Conservation (phyloP, 1,139 yeast species). For the Arxiozyma bovina region DNA sequence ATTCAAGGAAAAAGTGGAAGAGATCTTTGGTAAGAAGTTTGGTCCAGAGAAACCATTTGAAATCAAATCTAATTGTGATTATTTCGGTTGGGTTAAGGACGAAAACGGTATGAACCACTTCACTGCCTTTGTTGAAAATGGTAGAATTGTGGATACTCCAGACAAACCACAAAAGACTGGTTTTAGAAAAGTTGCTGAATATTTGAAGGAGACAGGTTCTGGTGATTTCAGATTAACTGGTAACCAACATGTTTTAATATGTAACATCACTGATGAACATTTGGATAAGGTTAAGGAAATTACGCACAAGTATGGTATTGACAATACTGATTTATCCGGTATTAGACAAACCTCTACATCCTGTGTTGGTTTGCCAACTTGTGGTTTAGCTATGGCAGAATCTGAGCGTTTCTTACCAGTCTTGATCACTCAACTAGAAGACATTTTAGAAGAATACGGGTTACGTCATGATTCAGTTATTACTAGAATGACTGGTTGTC, state of each 20-base stretch:
- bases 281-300: constrained; percentile 53
- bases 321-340: constrained; percentile 75
- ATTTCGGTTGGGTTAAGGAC: constrained; percentile 90
- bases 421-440: constrained; percentile 72
- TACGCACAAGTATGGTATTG: constrained; percentile 68
- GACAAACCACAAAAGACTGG: constrained; percentile 89
- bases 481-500: constrained; percentile 99
- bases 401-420: constrained; percentile 90
- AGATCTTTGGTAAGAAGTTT: constrained; percentile 67
- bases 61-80: constrained; percentile 81
- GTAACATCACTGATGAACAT: constrained; percentile 64
- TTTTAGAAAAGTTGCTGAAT: constrained; percentile 65
- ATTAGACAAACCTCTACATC: constrained; percentile 88
- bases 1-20: constrained; percentile 74
- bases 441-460: constrained; percentile 81
- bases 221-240: constrained; percentile 94
- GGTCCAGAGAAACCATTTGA: constrained; percentile 62
- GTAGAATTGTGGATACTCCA: constrained; percentile 89
- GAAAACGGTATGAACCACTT: constrained; percentile 82
- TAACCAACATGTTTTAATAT: constrained; percentile 82
- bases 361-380: constrained; percentile 97
- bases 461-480: constrained; percentile 90
- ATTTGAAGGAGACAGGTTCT: constrained; percentile 42
- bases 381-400: constrained; percentile 99
- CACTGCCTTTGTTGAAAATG: constrained; percentile 92